phyloP scores from a whole-genome alignment of 176 grass and related monocot species.

The Aegilops speltoides region DNA sequence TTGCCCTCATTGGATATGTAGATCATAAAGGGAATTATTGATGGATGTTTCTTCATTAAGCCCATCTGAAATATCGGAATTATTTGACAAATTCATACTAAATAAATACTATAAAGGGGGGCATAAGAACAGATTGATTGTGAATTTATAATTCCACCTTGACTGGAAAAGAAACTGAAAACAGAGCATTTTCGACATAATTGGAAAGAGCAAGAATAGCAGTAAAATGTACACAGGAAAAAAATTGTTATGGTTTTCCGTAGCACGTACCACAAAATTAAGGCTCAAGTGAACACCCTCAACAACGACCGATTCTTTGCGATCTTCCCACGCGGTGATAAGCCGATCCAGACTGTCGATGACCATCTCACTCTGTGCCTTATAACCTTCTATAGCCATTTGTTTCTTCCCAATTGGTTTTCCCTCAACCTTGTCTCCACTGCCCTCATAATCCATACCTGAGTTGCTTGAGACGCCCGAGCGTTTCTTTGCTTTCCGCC shows the following conservation, averaged over 20 bases:
- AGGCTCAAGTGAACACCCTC: constrained; percentile 97
- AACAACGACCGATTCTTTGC: constrained; percentile 82
- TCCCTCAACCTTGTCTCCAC: constrained; percentile 41
- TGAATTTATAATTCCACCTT: not conserved
- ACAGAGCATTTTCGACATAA: not conserved
- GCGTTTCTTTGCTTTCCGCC: constrained; percentile 65
- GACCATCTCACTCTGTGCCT: constrained; percentile 96
- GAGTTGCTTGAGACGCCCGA: constrained; percentile 34
- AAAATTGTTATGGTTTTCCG: not conserved
- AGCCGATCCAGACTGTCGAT: constrained; percentile 92
- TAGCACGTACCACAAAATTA: constrained; percentile 89
- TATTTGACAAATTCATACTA: not conserved
- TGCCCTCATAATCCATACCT: constrained; percentile 30
- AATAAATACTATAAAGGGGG: not conserved
- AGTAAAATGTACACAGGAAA: not conserved
- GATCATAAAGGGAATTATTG: constrained; percentile 93
- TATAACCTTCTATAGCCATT: constrained; percentile 93
- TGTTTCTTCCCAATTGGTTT: constrained; percentile 76
- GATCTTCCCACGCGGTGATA: constrained; percentile 83
- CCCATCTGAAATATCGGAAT: constrained; percentile 67
- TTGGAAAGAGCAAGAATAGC: not conserved
- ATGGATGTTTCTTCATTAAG: constrained; percentile 95
- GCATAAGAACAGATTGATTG: not conserved
- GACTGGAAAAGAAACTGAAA: not conserved
- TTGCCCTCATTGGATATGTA: constrained; percentile 89